Evolutionary conservation across 2,329 filamentous ascomycete genomes (phyloP), one percentile per base, ranked within the genome.

Genomic region (Alternaria burnsii): DNA sequence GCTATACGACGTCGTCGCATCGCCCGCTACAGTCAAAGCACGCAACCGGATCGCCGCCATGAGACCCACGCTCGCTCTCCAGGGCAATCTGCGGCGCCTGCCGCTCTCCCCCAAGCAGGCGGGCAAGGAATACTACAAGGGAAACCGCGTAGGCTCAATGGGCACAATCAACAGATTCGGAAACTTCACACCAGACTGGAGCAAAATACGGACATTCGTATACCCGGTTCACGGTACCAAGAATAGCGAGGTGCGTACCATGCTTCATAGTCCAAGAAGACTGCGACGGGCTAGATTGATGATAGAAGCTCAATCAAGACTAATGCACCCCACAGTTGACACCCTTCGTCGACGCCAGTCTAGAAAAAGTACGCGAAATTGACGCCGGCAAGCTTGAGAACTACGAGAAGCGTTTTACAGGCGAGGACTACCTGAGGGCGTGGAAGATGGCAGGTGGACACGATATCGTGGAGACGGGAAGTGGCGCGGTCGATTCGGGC

Each of bases 41-140:
- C 14, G 20, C 26, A 10, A 30, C 20, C 20, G 34, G 51, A 48
- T 47, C 50, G 44, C 42, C 69, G 82, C 77, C 63, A 92, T 91
- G 88, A 86, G 87, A 78, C 87, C 91, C 57, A 91, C 91, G 16
- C 84, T 87, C 73, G 78, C 82, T 66, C 88, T 97, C 72, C 85
- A 86, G 71, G 84, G 88, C 77, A 86, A 87, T 59, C 86, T 93
- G 73, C 87, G 89, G 80, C 93, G 94, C 75, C 84, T 94, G 60
- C 85, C 86, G 54, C 87, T 99, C 74, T 97, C 92, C 12, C 97
- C 94, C 69, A 99, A 99, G 82, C 90, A 95, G 80, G 90, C 94
- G 77, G 91, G 91, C 78, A 92, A 93, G 76, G 94, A 94, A 70
- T 99, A 90, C 87, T 99, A 99, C 88, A 98, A 98, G 85, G 95